Evolutionary conservation across 2,329 filamentous ascomycete species (phyloP), one percentile per base, ranked within the genome.

Genomic region (Neurospora sp.): DNA sequence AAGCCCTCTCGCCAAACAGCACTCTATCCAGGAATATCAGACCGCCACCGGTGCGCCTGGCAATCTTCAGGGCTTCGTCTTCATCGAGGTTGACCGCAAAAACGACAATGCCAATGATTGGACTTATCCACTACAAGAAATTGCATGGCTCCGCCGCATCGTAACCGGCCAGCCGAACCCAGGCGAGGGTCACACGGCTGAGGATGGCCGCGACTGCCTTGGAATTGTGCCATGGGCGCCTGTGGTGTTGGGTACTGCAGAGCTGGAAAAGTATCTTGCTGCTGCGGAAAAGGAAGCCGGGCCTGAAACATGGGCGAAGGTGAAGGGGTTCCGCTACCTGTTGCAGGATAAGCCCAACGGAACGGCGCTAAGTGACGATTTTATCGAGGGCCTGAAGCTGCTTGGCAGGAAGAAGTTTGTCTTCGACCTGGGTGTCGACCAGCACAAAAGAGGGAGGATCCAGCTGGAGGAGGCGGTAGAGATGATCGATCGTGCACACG

Each of bases 171-270:
- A 81, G 70, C 86, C 88, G 0, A 77, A 81, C 37, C 77, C 83
- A 1, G 86, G 85, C 37, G 87, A 91, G 75, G 89, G 88, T 40
- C 88, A 91, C 78, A 76, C 77, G 1, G 71, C 81, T 46, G 78
- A 79, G 2, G 85, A 89, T 68, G 83, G 83, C 15, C 77, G 81
- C 33, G 81, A 89, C 23, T 88, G 92, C 74, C 82, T 89, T 2
- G 94, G 86, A 0, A 87, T 93, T 73, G 85, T 97, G 4, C 89
- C 92, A 1, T 97, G 92, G 92, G 93, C 93, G n/a, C 94, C 94
- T 0, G 78, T 97, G 67, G 87, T 91, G 10, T 87, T 88, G 57
- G 88, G 91, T 0, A 77, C 85, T 0, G 82, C 79, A 6, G 84
- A 83, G 0, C 80, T 97, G 77, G 81, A 86, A 72, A 79, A 81